Percentiles rank a stretch among this genome's conserved stretches.
These are phyloP conservation scores for Cryphonectria parasitica DNA, from an alignment of 2,329 filamentous ascomycete genomes.

Conservation along the genomic window DNA sequence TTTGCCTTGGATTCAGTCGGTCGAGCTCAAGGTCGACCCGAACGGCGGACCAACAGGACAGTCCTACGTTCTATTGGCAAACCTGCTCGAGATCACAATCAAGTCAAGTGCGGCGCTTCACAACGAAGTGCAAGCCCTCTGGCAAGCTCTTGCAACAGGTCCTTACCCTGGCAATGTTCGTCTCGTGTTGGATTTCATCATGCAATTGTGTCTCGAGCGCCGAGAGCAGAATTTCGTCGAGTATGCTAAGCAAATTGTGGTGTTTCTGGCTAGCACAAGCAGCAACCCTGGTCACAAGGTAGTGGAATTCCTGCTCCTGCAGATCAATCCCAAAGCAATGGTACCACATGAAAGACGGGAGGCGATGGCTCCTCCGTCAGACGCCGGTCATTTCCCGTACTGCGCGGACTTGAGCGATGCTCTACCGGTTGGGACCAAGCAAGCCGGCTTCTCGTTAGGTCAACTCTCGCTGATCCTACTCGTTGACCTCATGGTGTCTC, in stretches of 20 bases:
- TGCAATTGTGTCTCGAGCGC: conserved; percentile 87
- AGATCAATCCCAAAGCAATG: conserved; percentile 96
- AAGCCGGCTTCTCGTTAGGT: conserved; percentile 87
- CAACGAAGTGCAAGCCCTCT: conserved; percentile 95
- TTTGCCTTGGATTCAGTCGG: conserved; percentile 92
- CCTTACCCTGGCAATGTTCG: conserved; percentile 94
- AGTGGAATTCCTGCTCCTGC: conserved; percentile 88
- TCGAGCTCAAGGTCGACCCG: conserved; percentile 89
- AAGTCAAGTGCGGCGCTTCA: conserved; percentile 86
- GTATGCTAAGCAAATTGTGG: conserved; percentile 96
- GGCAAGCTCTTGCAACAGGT: conserved; percentile 93
- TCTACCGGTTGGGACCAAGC: conserved; percentile 86
- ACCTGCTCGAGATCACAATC: conserved; percentile 95
- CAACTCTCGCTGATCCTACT: conserved; percentile 91
- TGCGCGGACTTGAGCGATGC: conserved; percentile 82
- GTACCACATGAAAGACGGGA: conserved; percentile 84
- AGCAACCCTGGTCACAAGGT: conserved; percentile 82
- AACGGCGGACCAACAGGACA: conserved; percentile 88
- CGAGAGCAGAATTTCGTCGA: conserved; percentile 98
- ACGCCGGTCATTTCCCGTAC: conserved; percentile 79
- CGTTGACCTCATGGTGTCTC: conserved; percentile 94
- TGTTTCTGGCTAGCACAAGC: conserved; percentile 84
- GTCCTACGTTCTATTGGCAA: conserved; percentile 93
- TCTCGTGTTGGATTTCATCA: conserved; percentile 94
- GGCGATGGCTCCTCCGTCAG: conserved; percentile 69